Evolutionary conservation across 345 rosid genomes (phyloP), one percentile per base, ranked within the genome.

Genomic region (Microthlaspi erraticum): DNA sequence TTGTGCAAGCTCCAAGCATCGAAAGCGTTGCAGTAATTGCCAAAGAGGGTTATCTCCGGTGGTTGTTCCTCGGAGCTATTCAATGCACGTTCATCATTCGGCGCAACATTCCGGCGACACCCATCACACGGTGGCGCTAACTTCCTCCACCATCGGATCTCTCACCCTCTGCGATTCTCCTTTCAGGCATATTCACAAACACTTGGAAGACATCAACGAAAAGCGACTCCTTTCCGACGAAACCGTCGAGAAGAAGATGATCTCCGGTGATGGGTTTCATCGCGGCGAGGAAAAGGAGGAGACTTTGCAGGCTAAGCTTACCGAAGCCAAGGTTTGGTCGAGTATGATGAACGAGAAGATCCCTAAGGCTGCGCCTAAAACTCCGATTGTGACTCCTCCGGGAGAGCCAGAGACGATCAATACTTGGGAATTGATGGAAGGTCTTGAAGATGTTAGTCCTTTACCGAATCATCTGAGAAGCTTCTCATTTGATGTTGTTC

Each of bases 381-480:
- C 98, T 2, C 98, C 97, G 5, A 68, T 78, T 8, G 53, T 76
- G 51, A 91, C 98, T 1, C 94, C 96, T 1, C 98, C 96, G 0
- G 98, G 96, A 0, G 98, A 93, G 83, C 97, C 97, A 2, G 98
- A 93, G 81, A 91, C 80, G 10, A 93, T 91, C 77, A 91, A 93
- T 55, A 57, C 92, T 0, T 93, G 98, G 97, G 97, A 93, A 42
- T 46, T 93, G 61, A 91, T 91, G 98, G 98, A 75, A 49, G 98
- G 97, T 14, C 92, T 91, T 39, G 94, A 93, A 68, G 98, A 90
- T 73, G 34, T 56, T 38, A 69, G 74, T 19, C 75, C 79, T 46
- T 45, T 54, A 31, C 83, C 85, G 5, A 76, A 60, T 60, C 92
- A 80, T 58, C 23, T 78, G 12, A 85, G 86, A 19, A 93, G 97